These are phyloP conservation scores for Datisca glomerata DNA, from an alignment of 306 rosid genomes.

Conservation along the genomic window DNA sequence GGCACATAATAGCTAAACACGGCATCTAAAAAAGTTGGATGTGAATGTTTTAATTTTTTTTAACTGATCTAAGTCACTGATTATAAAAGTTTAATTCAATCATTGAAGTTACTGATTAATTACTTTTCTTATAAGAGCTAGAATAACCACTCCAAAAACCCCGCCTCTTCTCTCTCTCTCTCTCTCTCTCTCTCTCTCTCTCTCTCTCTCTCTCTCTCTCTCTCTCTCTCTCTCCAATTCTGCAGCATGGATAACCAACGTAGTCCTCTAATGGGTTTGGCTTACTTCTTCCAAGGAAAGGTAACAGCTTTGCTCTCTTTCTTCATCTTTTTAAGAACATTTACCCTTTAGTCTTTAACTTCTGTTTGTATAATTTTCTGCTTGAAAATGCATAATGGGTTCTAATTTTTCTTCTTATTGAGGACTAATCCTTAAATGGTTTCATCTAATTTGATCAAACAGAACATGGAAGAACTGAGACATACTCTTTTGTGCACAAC, in stretches of 20 bases:
- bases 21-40: too few species aligned
- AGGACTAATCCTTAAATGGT: too few species aligned
- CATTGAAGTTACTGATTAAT: too few species aligned
- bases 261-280: constrained; percentile 45
- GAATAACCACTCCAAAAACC: background rate
- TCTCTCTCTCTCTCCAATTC: background rate
- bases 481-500: constrained; percentile 43
- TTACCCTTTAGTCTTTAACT: too few species aligned
- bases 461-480: constrained; percentile 68
- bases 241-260: background rate
- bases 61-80: too few species aligned
- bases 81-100: too few species aligned
- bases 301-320: constrained; percentile 21
- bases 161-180: background rate
- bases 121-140: background rate
- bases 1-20: too few species aligned
- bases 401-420: background rate
- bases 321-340: background rate
- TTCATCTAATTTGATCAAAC: constrained; percentile 4
- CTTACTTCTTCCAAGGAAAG: constrained; percentile 62
- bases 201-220: background rate
- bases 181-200: background rate
- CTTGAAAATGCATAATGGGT: background rate
- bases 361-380: background rate
- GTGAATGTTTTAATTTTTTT: too few species aligned